Evolutionary conservation across 2,329 filamentous ascomycete species (phyloP).

Genomic region (Alternaria gaisen): DNA sequence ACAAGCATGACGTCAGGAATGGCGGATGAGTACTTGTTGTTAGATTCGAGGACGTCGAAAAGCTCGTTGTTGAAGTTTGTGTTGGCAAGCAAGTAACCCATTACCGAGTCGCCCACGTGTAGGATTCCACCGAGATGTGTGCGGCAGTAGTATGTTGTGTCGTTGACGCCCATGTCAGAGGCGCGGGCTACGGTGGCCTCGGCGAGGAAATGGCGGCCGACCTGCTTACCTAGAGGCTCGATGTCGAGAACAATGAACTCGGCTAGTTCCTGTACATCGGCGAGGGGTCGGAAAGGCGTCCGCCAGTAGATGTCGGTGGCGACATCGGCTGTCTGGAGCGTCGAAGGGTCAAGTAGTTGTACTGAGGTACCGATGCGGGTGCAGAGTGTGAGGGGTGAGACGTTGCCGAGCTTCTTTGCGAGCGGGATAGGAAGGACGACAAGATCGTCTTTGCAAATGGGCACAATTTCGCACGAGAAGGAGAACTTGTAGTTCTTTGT

Average conservation of each 20-base stretch:
- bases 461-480: conserved; percentile 87
- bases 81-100: conserved; percentile 92
- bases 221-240: conserved; percentile 76
- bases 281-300: conserved; percentile 81
- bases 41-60: conserved; percentile 84
- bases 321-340: conserved; percentile 89
- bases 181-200: conserved; percentile 90
- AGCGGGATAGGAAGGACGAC: conserved; percentile 92
- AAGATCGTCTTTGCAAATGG: conserved; percentile 96
- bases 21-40: conserved; percentile 72
- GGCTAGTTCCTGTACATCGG: conserved; percentile 83
- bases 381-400: conserved; percentile 85
- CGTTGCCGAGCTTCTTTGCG: conserved; percentile 87
- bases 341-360: conserved; percentile 88
- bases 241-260: conserved; percentile 97
- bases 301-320: conserved; percentile 88
- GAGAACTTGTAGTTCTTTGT: conserved; percentile 95
- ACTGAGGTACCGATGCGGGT: conserved; percentile 87
- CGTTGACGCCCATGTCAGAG: conserved; percentile 84
- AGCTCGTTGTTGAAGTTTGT: conserved; percentile 92
- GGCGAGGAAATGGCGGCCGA: conserved; percentile 83
- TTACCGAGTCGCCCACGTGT: conserved; percentile 86
- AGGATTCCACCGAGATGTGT: conserved; percentile 89
- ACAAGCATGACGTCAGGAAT: conserved; percentile 94
- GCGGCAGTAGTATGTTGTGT: conserved; percentile 86